These are phyloP conservation scores for Strobilomyces confusus DNA, from an alignment of 768 basidiomycete genomes.

Conservation along the genomic window DNA sequence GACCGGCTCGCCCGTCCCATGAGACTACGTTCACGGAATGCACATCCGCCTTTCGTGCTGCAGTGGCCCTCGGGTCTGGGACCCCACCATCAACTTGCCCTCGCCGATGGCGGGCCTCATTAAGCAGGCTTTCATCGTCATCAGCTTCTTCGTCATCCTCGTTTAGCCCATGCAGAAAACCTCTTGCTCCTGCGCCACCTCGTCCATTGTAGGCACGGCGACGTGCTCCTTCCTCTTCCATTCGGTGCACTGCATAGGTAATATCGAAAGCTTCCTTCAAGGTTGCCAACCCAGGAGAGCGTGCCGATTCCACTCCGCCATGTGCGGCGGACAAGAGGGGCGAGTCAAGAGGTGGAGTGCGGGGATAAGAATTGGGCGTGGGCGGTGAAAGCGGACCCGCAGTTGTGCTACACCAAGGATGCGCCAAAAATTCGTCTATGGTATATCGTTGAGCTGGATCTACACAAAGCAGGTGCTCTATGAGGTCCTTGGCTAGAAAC, in stretches of 20 bases:
- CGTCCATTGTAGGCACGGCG: slow-evolving; percentile 76
- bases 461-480: slow-evolving; percentile 90
- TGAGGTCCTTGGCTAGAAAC: slow-evolving; percentile 83
- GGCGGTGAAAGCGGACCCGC: slow-evolving; percentile 61
- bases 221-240: slow-evolving; percentile 97
- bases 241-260: slow-evolving; percentile 97
- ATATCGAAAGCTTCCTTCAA: slow-evolving; percentile 99
- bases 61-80: slow-evolving; percentile 8
- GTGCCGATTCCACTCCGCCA: slow-evolving; percentile 66
- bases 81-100: slow-evolving; percentile 27
- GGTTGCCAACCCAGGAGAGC: slow-evolving; percentile 88
- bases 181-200: slow-evolving; percentile 71
- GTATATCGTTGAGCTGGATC: slow-evolving; percentile 95
- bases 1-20: too few species aligned
- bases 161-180: slow-evolving; percentile 82
- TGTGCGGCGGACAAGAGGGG: slow-evolving; percentile 81
- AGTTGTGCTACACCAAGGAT: slow-evolving; percentile 87
- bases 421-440: slow-evolving; percentile 95
- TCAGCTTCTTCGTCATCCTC: slow-evolving; percentile 81
- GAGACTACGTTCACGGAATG: slow-evolving; percentile 18
- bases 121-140: slow-evolving; percentile 46
- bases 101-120: slow-evolving; percentile 43
- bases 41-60: slow-evolving; percentile 8
- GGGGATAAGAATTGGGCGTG: slow-evolving; percentile 52
- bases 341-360: slow-evolving; percentile 66